These are phyloP conservation scores for Herpomyces periplanetae DNA, from an alignment of 2,329 filamentous ascomycete genomes.

Conservation along the genomic window DNA sequence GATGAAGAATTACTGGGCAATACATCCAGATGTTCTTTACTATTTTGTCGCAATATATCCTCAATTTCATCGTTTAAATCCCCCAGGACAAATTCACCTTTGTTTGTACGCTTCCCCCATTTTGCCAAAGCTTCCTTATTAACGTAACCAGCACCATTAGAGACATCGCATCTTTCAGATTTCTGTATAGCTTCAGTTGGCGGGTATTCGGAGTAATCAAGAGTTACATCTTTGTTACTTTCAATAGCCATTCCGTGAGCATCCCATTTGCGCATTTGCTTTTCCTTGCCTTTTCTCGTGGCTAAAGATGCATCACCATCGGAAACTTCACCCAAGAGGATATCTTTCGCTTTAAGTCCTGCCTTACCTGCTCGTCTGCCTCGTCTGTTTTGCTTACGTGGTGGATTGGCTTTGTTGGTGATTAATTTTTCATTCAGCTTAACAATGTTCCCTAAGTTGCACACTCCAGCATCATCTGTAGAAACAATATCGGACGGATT, in stretches of 20 bases:
- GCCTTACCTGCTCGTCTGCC: slow-evolving; percentile 39
- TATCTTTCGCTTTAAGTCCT: slow-evolving; percentile 10
- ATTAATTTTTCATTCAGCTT: too few relatives aligned
- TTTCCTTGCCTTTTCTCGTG: slow-evolving; percentile 14
- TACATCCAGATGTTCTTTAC: too few relatives aligned
- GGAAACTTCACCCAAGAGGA: slow-evolving; percentile 21
- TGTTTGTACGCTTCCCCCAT: slow-evolving; percentile 48
- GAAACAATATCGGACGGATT: too few relatives aligned
- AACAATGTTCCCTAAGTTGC: too few relatives aligned
- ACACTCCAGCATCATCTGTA: too few relatives aligned
- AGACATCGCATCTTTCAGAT: slow-evolving; percentile 11
- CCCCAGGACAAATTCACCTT: slow-evolving; percentile 71
- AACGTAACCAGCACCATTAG: slow-evolving; percentile 15
- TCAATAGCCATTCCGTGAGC: slow-evolving; percentile 57
- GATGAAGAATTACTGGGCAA: slow-evolving; percentile 9
- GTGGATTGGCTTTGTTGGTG: too few relatives aligned
- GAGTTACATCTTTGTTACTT: slow-evolving; percentile 28
- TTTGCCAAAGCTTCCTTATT: slow-evolving; percentile 36
- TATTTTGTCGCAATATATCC: slow-evolving; percentile 34
- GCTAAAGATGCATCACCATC: slow-evolving; percentile 41
- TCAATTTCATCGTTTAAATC: slow-evolving; percentile 80
- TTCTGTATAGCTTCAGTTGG: slow-evolving; percentile 14
- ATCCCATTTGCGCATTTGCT: slow-evolving; percentile 73
- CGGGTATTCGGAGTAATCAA: slow-evolving; percentile 63
- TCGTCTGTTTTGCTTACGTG: too few relatives aligned